These are phyloP conservation scores for Candida yuanshanica DNA, from an alignment of 805 yeast species.

Conservation along the genomic window DNA sequence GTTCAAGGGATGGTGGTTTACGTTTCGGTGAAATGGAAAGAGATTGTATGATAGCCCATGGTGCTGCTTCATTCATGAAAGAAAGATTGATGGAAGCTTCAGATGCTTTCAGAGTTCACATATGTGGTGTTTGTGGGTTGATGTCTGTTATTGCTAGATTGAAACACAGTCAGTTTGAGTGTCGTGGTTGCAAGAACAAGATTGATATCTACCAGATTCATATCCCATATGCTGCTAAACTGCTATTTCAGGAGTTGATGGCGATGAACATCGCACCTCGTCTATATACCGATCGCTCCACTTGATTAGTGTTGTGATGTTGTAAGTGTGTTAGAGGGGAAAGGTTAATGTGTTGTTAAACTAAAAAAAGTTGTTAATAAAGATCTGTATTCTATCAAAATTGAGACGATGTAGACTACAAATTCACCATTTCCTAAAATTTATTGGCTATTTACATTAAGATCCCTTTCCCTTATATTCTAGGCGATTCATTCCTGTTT, in stretches of 20 bases:
- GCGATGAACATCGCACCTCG: slow-evolving; percentile 99
- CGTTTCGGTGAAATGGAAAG: slow-evolving; percentile 99
- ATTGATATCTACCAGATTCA: slow-evolving; percentile 97
- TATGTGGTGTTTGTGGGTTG: slow-evolving; percentile 97
- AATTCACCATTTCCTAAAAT: background rate
- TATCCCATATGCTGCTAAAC: slow-evolving; percentile 97
- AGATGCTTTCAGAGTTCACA: slow-evolving; percentile 96
- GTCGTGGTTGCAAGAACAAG: slow-evolving; percentile 97
- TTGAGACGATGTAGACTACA: background rate
- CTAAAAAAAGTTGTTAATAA: background rate
- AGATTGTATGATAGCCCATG: slow-evolving; percentile 99
- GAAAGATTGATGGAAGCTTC: slow-evolving; percentile 99
- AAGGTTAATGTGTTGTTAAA: slow-evolving; percentile 22
- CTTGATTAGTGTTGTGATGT: background rate
- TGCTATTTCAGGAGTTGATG: slow-evolving; percentile 97
- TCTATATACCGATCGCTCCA: slow-evolving; percentile 85
- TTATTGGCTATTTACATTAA: background rate
- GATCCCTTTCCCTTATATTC: background rate
- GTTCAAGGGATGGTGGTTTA: slow-evolving; percentile 98
- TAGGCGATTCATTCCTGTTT: background rate
- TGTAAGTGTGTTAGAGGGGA: background rate
- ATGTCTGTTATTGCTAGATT: slow-evolving; percentile 97
- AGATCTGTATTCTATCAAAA: slow-evolving; percentile 2
- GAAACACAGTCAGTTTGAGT: slow-evolving; percentile 96
- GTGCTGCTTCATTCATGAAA: slow-evolving; percentile 96